Conservation (phyloP, 208 protist species). For the Endotrypanum monterogeii region DNA sequence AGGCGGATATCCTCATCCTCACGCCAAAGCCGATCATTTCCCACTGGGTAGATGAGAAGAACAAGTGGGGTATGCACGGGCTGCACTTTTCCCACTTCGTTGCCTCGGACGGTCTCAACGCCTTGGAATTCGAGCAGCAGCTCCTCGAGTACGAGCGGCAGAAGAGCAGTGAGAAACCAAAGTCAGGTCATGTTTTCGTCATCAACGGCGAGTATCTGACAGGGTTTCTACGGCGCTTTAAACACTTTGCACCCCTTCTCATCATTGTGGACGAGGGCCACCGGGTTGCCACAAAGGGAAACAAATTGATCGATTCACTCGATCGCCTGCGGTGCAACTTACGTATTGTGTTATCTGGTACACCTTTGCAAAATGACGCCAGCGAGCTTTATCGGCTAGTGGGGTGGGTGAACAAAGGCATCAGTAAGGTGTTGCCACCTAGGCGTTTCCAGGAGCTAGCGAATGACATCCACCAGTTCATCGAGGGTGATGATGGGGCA, state of each 20-base stretch:
- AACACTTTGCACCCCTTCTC: slow-evolving; percentile 60
- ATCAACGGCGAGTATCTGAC: slow-evolving; percentile 76
- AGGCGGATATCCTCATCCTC: slow-evolving; percentile 77
- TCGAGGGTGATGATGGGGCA: slow-evolving; percentile 65
- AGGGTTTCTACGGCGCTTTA: slow-evolving; percentile 51
- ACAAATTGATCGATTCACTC: slow-evolving; percentile 62
- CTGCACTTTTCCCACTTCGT: slow-evolving; percentile 69
- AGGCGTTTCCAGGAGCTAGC: slow-evolving; percentile 59
- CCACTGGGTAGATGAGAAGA: slow-evolving; percentile 73
- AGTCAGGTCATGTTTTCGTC: slow-evolving; percentile 66
- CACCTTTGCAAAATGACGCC: slow-evolving; percentile 89
- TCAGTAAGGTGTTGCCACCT: slow-evolving; percentile 52
- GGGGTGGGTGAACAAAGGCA: slow-evolving; percentile 67
- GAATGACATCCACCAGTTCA: slow-evolving; percentile 66
- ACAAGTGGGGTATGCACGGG: slow-evolving; percentile 76
- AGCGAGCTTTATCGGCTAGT: slow-evolving; percentile 86
- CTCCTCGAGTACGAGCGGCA: slow-evolving; percentile 64
- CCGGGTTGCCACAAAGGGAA: slow-evolving; percentile 65
- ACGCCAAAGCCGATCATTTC: slow-evolving; percentile 79
- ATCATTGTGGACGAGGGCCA: slow-evolving; percentile 90
- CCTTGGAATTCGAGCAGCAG: slow-evolving; percentile 43
- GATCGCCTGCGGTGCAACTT: slow-evolving; percentile 46
- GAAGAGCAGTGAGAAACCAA: slow-evolving; percentile 17
- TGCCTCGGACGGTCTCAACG: slow-evolving; percentile 48
- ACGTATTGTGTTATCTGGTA: slow-evolving; percentile 87